Base-by-base conservation (phyloP, 371 early-diverging fungal species). In the Gilbertella persicaria region DNA sequence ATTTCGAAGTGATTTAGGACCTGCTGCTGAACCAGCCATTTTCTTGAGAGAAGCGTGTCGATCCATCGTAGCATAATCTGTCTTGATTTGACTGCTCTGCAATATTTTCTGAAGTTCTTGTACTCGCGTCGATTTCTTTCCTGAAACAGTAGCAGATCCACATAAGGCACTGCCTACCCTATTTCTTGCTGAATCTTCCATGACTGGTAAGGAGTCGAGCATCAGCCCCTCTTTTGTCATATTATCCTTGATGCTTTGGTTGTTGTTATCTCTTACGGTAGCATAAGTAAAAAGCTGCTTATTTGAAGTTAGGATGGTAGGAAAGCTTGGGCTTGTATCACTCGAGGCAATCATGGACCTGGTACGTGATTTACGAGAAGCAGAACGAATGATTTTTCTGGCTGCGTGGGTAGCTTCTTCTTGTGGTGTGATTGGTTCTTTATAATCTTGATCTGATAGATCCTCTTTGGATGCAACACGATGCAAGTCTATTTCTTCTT, bases 281-380 rank as follows among this genome's bases (percentile, higher is more conserved):
- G 48, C 58, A 57, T 53, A 57, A n/a, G 40, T 39, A 13, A 40
- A 45, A 17, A 16, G 43, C n/a, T 38, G 45, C 19, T 21, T 51
- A 12, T 50, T 20, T 45, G 37, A 58, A 47, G 40, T 54, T 49
- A 13, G 47, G 36, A 26, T 63, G 50, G 1, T 53, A n/a, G n/a
- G n/a, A n/a, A n/a, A n/a, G n/a, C n/a, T n/a, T n/a, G n/a, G n/a
- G n/a, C n/a, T 39, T 12, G 42, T 38, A 12, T 58, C 62, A 21
- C 53, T 42, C 3, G 64, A 55, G 14, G 50, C 30, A 0, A 66
- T 40, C 42, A 62, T 63, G 10, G 67, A 67, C 13, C 58, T 30
- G 19, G 64, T 59, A 7, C 60, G 60, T 20, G 60, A 54, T 40
- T 67, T 67, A 24, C 60, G 37, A 1, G 67, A 63, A 1, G 67